These are phyloP conservation scores for Baeospora myosura DNA, from an alignment of 1,284 basidiomycete genomes.

Conservation along the genomic window DNA sequence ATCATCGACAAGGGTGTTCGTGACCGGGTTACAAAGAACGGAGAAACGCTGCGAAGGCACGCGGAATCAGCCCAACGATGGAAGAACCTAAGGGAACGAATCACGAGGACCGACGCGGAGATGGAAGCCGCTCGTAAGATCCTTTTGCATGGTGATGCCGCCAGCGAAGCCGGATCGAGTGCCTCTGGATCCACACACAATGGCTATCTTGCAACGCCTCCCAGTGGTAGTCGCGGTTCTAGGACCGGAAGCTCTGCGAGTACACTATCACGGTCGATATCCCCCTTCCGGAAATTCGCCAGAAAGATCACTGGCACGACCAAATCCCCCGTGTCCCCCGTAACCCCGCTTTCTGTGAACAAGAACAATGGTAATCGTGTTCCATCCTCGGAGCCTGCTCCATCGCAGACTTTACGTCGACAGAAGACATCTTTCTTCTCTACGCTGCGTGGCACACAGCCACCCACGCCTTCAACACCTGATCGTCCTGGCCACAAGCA, in stretches of 20 bases:
- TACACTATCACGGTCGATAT: slow-evolving; percentile 64
- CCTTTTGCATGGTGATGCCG: slow-evolving; percentile 45
- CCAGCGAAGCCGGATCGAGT: slow-evolving; percentile 64
- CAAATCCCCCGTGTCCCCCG: slow-evolving; percentile 30
- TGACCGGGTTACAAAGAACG: slow-evolving; percentile 89
- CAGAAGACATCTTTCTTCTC: slow-evolving; percentile 57
- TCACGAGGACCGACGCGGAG: slow-evolving; percentile 71
- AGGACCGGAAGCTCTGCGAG: slow-evolving; percentile 42
- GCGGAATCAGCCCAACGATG: slow-evolving; percentile 82
- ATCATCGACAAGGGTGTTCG: slow-evolving; percentile 90
- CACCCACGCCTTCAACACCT: slow-evolving; percentile 41
- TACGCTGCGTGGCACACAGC: slow-evolving; percentile 33
- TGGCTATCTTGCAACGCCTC: slow-evolving; percentile 59
- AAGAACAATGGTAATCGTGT: slow-evolving; percentile 31
- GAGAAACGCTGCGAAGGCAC: slow-evolving; percentile 82
- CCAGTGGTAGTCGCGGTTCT: slow-evolving; percentile 36
- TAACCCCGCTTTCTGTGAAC: slow-evolving; percentile 42
- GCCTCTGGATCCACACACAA: slow-evolving; percentile 51
- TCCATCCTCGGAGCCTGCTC: slow-evolving; percentile 49
- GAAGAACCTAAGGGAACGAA: slow-evolving; percentile 70
- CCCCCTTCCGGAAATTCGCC: slow-evolving; percentile 70
- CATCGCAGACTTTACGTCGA: slow-evolving; percentile 32
- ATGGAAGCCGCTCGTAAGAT: slow-evolving; percentile 68
- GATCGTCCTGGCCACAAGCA: slow-evolving; percentile 60
- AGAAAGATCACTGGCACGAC: slow-evolving; percentile 49